These are phyloP conservation scores for Rhododendron molle DNA, from an alignment of 148 eudicot species.

Conservation along the genomic window DNA sequence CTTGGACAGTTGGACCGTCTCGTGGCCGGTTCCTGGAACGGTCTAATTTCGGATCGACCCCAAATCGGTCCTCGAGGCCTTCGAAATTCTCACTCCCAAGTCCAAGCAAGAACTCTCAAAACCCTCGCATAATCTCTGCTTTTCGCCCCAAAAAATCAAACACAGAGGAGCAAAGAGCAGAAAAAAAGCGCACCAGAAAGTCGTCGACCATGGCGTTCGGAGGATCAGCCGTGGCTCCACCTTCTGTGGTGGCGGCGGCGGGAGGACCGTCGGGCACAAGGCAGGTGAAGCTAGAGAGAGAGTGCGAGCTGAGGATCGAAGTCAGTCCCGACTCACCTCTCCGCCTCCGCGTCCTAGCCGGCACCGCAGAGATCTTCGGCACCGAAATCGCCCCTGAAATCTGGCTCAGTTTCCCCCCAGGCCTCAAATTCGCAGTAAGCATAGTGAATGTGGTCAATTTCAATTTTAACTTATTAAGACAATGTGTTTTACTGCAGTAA, in stretches of 20 bases:
- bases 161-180: neutral
- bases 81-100: neutral
- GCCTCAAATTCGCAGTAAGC: constrained; percentile 85
- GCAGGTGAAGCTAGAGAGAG: constrained; percentile 85
- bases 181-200: neutral
- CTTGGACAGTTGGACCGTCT: no score
- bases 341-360: constrained; percentile 56
- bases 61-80: neutral
- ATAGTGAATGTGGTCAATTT: neutral
- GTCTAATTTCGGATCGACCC: neutral
- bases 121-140: neutral
- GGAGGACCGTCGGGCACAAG: constrained; percentile 28
- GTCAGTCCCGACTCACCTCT: constrained; percentile 60
- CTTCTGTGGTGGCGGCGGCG: constrained; percentile 20
- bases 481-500: neutral
- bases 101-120: neutral
- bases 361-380: constrained; percentile 88
- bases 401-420: constrained; percentile 84
- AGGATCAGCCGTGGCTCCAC: constrained; percentile 34
- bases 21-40: neutral
- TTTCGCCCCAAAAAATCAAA: neutral
- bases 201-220: constrained; percentile 42
- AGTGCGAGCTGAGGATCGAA: constrained; percentile 82
- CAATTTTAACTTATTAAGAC: neutral
- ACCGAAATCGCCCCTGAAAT: constrained; percentile 86